phyloP scores from a whole-genome alignment of 208 protist species.

The Crithidia thermophila region DNA sequence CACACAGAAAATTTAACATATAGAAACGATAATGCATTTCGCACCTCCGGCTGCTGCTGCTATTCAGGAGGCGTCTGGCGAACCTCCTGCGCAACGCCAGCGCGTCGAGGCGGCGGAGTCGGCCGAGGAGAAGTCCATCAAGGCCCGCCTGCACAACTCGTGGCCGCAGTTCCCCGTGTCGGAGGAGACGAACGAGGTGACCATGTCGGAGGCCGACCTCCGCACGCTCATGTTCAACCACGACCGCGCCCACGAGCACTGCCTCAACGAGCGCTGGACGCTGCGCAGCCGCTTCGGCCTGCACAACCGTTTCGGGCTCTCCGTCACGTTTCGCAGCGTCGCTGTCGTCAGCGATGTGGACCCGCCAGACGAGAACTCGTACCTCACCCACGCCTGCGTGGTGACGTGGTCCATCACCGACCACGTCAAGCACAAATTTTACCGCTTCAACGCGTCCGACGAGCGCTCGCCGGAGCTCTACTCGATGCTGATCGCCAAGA shows the following conservation, averaged over 20 bases:
- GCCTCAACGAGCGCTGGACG: constrained; percentile 47
- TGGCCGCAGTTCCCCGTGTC: constrained; percentile 34
- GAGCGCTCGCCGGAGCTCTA: constrained; percentile 42
- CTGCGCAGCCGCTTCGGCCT: constrained; percentile 43
- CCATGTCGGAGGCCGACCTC: constrained; percentile 25
- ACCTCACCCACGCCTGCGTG: constrained; percentile 28
- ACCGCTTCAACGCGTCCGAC: constrained; percentile 61
- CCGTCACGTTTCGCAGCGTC: constrained; percentile 38
- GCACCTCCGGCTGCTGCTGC: no score
- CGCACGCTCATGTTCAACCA: constrained; percentile 36
- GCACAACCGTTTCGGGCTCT: constrained; percentile 48
- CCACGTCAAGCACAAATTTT: constrained; percentile 49
- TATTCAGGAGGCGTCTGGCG: no score
- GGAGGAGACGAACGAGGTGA: neutral
- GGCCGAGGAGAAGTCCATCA: constrained; percentile 31
- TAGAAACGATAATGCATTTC: constrained; percentile 23
- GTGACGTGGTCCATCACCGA: constrained; percentile 66
- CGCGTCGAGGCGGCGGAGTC: constrained; percentile 37
- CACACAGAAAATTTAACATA: neutral
- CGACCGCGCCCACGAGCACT: constrained; percentile 46
- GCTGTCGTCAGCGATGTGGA: constrained; percentile 53
- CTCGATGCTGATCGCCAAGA: constrained; percentile 48
- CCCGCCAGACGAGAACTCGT: constrained; percentile 16
- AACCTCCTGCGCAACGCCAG: constrained; percentile 23
- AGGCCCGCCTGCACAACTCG: constrained; percentile 35